phyloP scores from a whole-genome alignment of 345 rosid genomes.

The Arabidopsis arenosa region DNA sequence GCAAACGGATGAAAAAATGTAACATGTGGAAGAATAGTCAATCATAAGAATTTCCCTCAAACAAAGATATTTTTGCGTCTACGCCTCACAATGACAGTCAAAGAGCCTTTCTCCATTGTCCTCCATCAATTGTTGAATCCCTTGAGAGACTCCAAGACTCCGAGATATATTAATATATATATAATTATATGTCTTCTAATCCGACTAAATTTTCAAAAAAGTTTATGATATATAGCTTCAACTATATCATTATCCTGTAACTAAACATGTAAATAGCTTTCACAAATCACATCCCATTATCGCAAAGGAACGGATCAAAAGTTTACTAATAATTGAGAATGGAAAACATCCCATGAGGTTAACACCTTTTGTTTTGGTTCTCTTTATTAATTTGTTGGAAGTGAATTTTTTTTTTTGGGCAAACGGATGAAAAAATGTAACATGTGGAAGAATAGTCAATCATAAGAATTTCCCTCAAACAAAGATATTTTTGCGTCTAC shows the following conservation, averaged over 20 bases:
- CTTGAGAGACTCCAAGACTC: too few species aligned
- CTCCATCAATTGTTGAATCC: too few species aligned
- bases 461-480: too few species aligned
- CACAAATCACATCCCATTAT: not conserved
- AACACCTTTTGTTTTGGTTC: conserved; percentile 41
- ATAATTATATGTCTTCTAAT: not conserved
- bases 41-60: too few species aligned
- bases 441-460: not conserved
- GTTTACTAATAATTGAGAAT: conserved; percentile 34
- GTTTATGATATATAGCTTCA: not conserved
- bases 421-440: too few species aligned
- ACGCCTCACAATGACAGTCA: too few species aligned
- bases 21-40: not conserved
- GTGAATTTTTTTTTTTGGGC: too few species aligned
- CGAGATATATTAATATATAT: too few species aligned
- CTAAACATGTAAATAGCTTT: not conserved
- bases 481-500: too few species aligned
- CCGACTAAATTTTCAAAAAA: not conserved
- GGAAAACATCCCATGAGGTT: conserved; percentile 47
- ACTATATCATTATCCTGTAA: not conserved
- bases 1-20: too few species aligned
- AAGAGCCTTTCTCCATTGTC: too few species aligned
- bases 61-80: too few species aligned
- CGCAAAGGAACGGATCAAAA: conserved; percentile 29
- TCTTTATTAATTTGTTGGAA: conserved; percentile 23